These are phyloP conservation scores for Pythium plurisporium DNA, from an alignment of 352 stramenopile genomes.

Conservation along the genomic window DNA sequence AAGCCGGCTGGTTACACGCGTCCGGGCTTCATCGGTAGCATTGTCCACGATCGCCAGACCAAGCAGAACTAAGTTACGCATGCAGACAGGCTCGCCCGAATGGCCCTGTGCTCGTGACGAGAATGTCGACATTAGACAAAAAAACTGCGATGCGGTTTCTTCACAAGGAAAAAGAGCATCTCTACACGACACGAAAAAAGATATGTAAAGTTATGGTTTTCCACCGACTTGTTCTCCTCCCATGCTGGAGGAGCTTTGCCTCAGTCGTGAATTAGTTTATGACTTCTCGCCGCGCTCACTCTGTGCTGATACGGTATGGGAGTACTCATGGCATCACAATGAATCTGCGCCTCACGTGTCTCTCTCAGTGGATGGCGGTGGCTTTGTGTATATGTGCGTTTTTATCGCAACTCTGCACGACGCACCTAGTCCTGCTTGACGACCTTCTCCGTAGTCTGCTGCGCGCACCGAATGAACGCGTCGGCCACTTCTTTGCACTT, in stretches of 20 bases:
- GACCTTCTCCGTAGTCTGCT: conserved; percentile 79
- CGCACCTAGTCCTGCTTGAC: conserved; percentile 50
- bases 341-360: not conserved
- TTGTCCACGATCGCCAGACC: conserved; percentile 21
- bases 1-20: conserved; percentile 87
- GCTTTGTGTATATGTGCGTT: too few relatives aligned
- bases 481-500: conserved; percentile 85
- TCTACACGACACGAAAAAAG: not conserved
- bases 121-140: too few relatives aligned
- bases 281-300: not conserved
- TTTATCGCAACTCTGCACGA: too few relatives aligned
- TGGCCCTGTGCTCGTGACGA: too few relatives aligned
- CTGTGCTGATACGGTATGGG: too few relatives aligned
- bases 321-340: too few relatives aligned
- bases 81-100: too few relatives aligned
- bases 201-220: conserved; percentile 24
- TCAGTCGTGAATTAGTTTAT: conserved; percentile 12
- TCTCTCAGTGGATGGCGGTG: too few relatives aligned
- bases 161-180: conserved; percentile 18
- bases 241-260: too few relatives aligned
- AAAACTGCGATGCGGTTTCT: conserved; percentile 11
- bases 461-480: conserved; percentile 75
- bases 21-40: conserved; percentile 76
- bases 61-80: conserved; percentile 27
- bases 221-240: too few relatives aligned